Conservation (phyloP, 768 basidiomycete species). For the Austroboletus festivus region DNA sequence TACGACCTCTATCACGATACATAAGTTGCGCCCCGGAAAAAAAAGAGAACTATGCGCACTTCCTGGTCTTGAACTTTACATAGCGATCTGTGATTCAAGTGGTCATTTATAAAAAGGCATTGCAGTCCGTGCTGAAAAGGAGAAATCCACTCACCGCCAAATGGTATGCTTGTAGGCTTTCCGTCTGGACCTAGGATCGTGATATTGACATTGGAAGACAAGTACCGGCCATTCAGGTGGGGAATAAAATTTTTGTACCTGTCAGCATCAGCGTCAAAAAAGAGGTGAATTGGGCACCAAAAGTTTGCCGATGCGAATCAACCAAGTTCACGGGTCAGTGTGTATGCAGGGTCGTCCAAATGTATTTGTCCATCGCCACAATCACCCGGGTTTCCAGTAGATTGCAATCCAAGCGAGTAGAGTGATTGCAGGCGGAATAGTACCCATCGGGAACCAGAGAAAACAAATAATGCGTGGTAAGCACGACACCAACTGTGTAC, state of each 20-base stretch:
- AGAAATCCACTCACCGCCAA: conserved; percentile 41
- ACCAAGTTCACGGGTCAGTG: too few species aligned
- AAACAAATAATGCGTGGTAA: conserved; percentile 10
- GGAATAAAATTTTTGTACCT: conserved; percentile 68
- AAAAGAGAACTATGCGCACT: conserved; percentile 40
- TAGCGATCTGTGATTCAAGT: conserved; percentile 44
- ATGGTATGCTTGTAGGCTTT: conserved; percentile 37
- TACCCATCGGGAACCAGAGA: too few species aligned
- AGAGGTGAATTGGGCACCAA: too few species aligned
- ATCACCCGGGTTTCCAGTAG: too few species aligned
- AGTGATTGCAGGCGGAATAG: too few species aligned
- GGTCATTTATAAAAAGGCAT: not conserved
- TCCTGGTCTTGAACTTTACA: conserved; percentile 68
- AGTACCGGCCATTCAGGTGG: conserved; percentile 64
- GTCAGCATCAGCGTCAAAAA: not conserved
- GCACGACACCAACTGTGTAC: not conserved
- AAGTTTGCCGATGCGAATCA: too few species aligned
- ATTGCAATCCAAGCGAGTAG: too few species aligned
- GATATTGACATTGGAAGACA: conserved; percentile 86
- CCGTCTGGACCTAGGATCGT: conserved; percentile 50
- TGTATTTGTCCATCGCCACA: too few species aligned
- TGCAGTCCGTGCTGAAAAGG: not conserved
- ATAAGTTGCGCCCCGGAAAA: not conserved
- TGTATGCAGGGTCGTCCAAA: too few species aligned
- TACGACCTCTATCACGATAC: conserved; percentile 47